A percentile compares a stretch with the other conserved stretches of the same genome.
Evolutionary conservation across 768 basidiomycete species (phyloP).

Genomic region (Boletus rubroflammeus): DNA sequence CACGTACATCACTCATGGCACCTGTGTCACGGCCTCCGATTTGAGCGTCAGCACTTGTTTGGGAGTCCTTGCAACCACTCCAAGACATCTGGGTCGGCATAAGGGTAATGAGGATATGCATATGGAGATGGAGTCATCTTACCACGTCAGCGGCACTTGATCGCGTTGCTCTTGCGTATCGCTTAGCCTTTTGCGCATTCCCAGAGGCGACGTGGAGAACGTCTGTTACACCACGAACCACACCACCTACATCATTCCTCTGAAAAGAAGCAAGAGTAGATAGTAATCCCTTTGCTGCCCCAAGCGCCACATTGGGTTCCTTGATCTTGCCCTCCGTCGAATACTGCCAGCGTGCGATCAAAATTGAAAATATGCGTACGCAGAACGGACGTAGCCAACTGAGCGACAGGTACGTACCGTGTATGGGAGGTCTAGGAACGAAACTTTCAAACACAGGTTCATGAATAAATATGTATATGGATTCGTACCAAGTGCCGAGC

Average conservation of each 20-base stretch:
- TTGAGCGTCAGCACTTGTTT: slow-evolving; percentile 76
- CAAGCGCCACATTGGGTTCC: slow-evolving; percentile 84
- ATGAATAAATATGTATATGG: neutral
- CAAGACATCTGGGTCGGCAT: slow-evolving; percentile 60
- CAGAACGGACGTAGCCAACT: neutral
- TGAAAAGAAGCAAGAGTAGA: slow-evolving; percentile 74
- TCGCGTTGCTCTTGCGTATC: slow-evolving; percentile 57
- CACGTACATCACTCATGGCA: slow-evolving; percentile 74
- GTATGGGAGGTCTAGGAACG: slow-evolving; percentile 58
- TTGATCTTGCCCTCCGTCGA: slow-evolving; percentile 95
- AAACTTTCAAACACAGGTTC: neutral
- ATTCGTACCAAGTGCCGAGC: slow-evolving; percentile 69
- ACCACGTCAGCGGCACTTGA: slow-evolving; percentile 86
- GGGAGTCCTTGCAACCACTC: slow-evolving; percentile 77
- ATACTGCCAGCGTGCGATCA: slow-evolving; percentile 47
- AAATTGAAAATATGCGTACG: neutral
- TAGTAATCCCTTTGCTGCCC: slow-evolving; percentile 85
- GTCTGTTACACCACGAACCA: slow-evolving; percentile 68
- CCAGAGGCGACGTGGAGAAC: slow-evolving; percentile 76
- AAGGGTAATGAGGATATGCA: neutral
- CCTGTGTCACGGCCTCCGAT: slow-evolving; percentile 67
- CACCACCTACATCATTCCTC: slow-evolving; percentile 75
- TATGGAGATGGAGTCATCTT: slow-evolving; percentile 27
- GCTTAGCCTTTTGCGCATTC: slow-evolving; percentile 56
- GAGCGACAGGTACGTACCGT: slow-evolving; percentile 39